Base-by-base conservation (phyloP, 192 early-diverging fungal species). In the Dissophora ornata region DNA sequence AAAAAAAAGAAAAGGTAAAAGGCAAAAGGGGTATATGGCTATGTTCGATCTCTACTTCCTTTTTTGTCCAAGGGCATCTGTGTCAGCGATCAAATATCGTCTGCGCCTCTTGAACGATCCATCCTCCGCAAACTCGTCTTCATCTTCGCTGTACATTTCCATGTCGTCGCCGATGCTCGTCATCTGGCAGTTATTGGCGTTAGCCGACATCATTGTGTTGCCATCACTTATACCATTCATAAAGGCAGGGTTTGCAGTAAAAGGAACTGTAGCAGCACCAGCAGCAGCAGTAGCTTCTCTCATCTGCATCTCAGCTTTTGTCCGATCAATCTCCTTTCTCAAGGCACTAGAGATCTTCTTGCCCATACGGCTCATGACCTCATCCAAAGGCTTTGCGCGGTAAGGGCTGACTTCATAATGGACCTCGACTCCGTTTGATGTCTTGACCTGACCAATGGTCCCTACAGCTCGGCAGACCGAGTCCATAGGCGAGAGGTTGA, bases 301-400 rank as follows among this genome's bases (percentile, higher is more conserved):
- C 52, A 41, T 45, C 28, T 25, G 44, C 36, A 50, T 48, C 0
- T 55, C 59, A 11, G 63, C 63, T 28, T 75, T 75, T 22, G 71
- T 55, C 18, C 71, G 29, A 21, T 75, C 71, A 44, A 75, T 75
- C 63, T 75, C 71, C 42, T 67, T 75, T 5, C 71, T 47, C 40
- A 75, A 36, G 0, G 60, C 57, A 0, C 40, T 55, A 25, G 71
- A 67, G 36, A 67, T 77, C 53, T 77, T 77, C 65, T 77, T 77
- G 41, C 73, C 73, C 73, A 77, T 77, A 1, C 73, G 57, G 46
- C 54, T 77, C 73, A 77, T 77, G 11, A 77, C 73, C 53, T 77
- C 73, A 9, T 77, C 73, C 64, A 77, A 41, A 22, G 73, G 73
- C 47, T 77, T 77, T 41, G 73, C 73, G 4, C 73, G 63, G 42